Evolutionary conservation across 805 yeast species (phyloP).

Genomic region (Priceomyces haplophilus): DNA sequence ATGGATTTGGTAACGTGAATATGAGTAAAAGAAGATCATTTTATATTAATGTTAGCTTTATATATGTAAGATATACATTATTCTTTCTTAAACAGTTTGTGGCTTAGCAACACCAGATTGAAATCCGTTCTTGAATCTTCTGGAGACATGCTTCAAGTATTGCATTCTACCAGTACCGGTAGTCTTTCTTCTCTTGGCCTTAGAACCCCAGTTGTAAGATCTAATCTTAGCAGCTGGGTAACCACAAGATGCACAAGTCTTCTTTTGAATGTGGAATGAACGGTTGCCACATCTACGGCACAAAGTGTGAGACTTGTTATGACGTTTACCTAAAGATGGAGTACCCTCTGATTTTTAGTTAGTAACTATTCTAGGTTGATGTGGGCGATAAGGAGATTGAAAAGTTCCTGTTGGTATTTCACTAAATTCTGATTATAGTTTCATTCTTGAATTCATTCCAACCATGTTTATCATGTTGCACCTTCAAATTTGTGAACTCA

Average conservation of each 20-base stretch:
- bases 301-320: conserved; percentile 98
- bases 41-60: conserved; percentile 5
- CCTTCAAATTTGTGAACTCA: too few relatives aligned
- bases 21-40: not conserved
- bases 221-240: conserved; percentile 99
- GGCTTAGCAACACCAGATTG: conserved; percentile 79
- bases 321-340: conserved; percentile 99
- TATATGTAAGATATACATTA: conserved; percentile 5
- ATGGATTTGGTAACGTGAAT: conserved; percentile 18
- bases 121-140: conserved; percentile 99
- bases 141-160: conserved; percentile 93
- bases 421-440: not conserved
- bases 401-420: not conserved
- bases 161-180: conserved; percentile 99
- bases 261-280: conserved; percentile 99
- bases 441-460: too few relatives aligned
- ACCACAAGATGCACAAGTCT: conserved; percentile 98
- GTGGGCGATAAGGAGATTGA: not conserved
- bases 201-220: conserved; percentile 98
- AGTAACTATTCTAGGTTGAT: not conserved
- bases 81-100: conserved; percentile 52
- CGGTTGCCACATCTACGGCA: conserved; percentile 99
- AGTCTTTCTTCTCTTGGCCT: conserved; percentile 99
- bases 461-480: too few relatives aligned
- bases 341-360: conserved; percentile 76